Percentiles rank a stretch among this genome's conserved stretches.
These are phyloP conservation scores for Suillus americanus DNA, from an alignment of 768 basidiomycete species.

Conservation along the genomic window DNA sequence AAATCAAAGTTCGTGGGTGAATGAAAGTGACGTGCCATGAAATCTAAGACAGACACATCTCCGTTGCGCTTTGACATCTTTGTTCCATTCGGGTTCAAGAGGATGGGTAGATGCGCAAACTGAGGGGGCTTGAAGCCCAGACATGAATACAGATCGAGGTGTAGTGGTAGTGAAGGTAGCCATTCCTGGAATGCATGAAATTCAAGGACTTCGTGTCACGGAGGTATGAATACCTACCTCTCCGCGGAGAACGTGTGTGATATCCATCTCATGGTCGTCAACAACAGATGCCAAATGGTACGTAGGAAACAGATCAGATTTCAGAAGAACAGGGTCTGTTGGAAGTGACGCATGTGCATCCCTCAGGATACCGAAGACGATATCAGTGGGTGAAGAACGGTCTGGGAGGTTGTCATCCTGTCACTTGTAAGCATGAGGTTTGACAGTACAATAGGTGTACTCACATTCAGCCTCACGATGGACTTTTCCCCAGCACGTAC, in stretches of 20 bases:
- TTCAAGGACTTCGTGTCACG: not conserved
- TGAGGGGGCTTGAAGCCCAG: constrained; percentile 69
- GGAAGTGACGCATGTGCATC: constrained; percentile 78
- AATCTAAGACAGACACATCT: constrained; percentile 84
- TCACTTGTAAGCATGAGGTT: constrained; percentile 6
- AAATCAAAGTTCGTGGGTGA: constrained; percentile 4
- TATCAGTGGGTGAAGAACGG: constrained; percentile 53
- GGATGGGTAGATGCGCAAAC: constrained; percentile 89
- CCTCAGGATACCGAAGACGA: constrained; percentile 73
- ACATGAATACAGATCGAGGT: constrained; percentile 84
- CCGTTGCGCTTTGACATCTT: constrained; percentile 96
- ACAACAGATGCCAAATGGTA: constrained; percentile 97
- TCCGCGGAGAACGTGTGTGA: constrained; percentile 93
- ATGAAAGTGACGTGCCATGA: constrained; percentile 56
- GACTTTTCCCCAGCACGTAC: constrained; percentile 75
- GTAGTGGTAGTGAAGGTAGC: constrained; percentile 90
- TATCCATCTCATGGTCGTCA: constrained; percentile 94
- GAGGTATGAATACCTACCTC: constrained; percentile 54
- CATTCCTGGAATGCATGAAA: constrained; percentile 67
- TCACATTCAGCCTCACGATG: constrained; percentile 86
- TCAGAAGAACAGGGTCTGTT: constrained; percentile 90
- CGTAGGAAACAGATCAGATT: constrained; percentile 91
- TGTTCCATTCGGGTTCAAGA: constrained; percentile 85
- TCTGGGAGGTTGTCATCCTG: constrained; percentile 61
- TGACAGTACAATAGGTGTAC: constrained; percentile 18